phyloP scores from a whole-genome alignment of 1,284 basidiomycete species.

The Microbotryum saponariae region DNA sequence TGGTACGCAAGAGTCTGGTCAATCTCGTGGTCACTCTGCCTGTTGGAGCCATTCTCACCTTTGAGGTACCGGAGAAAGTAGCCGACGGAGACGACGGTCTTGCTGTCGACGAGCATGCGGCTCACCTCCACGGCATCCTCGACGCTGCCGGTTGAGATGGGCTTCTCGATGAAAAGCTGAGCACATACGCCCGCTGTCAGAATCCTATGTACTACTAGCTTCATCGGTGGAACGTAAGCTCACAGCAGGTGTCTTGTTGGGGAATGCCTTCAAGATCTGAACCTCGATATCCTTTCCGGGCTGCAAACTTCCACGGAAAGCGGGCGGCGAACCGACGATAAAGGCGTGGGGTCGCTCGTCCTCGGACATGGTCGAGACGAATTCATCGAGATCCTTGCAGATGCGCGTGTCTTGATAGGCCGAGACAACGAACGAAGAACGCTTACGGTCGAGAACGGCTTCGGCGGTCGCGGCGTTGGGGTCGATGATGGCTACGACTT shows the following conservation, averaged over 20 bases:
- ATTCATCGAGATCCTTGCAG: slow-evolving; percentile 82
- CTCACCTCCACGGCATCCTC: slow-evolving; percentile 51
- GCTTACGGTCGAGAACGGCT: slow-evolving; percentile 77
- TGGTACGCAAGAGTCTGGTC: neutral
- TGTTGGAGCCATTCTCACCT: slow-evolving; percentile 17
- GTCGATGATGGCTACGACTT: slow-evolving; percentile 90
- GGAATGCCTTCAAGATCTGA: slow-evolving; percentile 82
- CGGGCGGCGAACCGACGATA: slow-evolving; percentile 85
- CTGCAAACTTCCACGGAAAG: slow-evolving; percentile 74
- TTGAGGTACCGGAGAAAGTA: slow-evolving; percentile 87
- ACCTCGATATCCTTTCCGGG: slow-evolving; percentile 81
- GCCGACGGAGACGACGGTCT: slow-evolving; percentile 81
- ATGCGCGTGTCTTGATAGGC: slow-evolving; percentile 88
- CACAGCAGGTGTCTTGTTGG: slow-evolving; percentile 40
- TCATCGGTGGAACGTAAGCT: too few relatives aligned
- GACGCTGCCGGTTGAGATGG: slow-evolving; percentile 34
- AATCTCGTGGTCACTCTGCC: neutral
- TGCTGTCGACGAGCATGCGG: slow-evolving; percentile 80
- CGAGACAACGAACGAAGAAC: slow-evolving; percentile 83
- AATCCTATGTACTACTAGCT: neutral
- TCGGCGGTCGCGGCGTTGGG: slow-evolving; percentile 76
- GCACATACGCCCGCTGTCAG: neutral
- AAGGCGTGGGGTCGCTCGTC: slow-evolving; percentile 56
- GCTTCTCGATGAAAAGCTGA: slow-evolving; percentile 37
- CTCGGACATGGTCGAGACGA: slow-evolving; percentile 56